phyloP scores from a whole-genome alignment of 345 rosid genomes.

The Aquilaria malaccensis region DNA sequence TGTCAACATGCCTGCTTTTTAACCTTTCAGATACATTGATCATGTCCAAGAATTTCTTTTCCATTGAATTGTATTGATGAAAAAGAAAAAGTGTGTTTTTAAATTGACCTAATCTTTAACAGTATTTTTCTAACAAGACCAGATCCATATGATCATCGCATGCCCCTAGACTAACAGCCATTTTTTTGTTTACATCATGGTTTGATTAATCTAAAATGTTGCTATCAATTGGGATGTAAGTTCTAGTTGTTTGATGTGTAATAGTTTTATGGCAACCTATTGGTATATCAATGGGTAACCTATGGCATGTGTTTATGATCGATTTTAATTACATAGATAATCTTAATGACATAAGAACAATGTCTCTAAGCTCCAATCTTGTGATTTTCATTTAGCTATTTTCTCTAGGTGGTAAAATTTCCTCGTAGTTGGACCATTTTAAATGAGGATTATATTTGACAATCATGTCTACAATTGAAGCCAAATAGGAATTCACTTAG shows the following conservation, averaged over 20 bases:
- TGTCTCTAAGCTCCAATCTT: too few relatives aligned
- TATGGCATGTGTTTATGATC: constrained; percentile 62
- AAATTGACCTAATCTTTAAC: background rate
- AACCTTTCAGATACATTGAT: background rate
- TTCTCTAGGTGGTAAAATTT: too few relatives aligned
- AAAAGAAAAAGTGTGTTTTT: background rate
- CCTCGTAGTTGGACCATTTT: too few relatives aligned
- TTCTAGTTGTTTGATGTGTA: constrained; percentile 86
- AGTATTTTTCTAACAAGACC: too few relatives aligned
- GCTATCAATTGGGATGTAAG: constrained; percentile 29
- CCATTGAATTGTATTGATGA: background rate
- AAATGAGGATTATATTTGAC: too few relatives aligned
- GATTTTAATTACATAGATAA: too few relatives aligned
- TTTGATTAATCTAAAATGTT: constrained; percentile 3
- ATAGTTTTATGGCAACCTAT: constrained; percentile 97
- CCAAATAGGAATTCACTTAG: too few relatives aligned
- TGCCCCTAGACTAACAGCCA: background rate
- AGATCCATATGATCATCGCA: too few relatives aligned
- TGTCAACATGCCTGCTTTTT: background rate
- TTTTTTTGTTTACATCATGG: background rate
- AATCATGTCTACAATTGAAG: too few relatives aligned
- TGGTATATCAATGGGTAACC: constrained; percentile 90
- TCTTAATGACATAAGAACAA: too few relatives aligned
- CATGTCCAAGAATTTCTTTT: background rate
- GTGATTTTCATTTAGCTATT: too few relatives aligned